Conservation (phyloP, 1,284 basidiomycete species). For the Cryptococcus maquisensis region DNA sequence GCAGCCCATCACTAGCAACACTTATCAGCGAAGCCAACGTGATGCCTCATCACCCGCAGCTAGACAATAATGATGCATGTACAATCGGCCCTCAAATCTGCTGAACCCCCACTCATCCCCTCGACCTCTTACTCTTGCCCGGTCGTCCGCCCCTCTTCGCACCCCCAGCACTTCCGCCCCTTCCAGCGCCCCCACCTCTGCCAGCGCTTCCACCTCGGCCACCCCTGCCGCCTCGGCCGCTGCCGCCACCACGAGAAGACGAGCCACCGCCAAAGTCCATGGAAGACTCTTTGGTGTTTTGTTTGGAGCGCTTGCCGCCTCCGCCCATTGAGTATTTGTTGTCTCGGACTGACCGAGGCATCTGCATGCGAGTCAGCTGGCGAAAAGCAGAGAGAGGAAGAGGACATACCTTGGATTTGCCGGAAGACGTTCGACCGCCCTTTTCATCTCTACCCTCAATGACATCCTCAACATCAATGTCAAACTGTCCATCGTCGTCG, state of each 20-base stretch:
- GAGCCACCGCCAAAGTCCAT: conserved; percentile 59
- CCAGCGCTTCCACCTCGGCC: conserved; percentile 42
- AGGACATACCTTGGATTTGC: conserved; percentile 40
- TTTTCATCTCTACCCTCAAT: conserved; percentile 60
- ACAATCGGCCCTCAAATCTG: neutral
- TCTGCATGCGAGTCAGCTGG: conserved; percentile 19
- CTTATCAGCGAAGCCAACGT: too few species aligned
- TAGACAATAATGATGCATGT: conserved; percentile 4
- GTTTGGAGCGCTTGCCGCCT: conserved; percentile 63
- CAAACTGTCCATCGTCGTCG: conserved; percentile 63
- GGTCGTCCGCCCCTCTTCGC: conserved; percentile 13
- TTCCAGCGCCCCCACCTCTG: conserved; percentile 10
- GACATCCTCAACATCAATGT: conserved; percentile 79
- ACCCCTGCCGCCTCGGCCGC: conserved; percentile 35
- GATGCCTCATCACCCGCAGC: too few species aligned
- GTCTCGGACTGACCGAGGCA: conserved; percentile 67
- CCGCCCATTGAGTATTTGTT: conserved; percentile 73
- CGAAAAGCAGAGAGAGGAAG: neutral
- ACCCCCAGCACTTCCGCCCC: conserved; percentile 3
- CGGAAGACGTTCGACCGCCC: conserved; percentile 32
- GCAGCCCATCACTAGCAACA: too few species aligned
- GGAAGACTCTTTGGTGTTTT: conserved; percentile 73
- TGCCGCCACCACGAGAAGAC: conserved; percentile 43
- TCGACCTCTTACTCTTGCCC: conserved; percentile 23
- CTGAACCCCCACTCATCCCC: neutral